Evolutionary conservation across 345 rosid genomes (phyloP), one percentile per base, ranked within the genome.

Genomic region (Populus pruinosa): DNA sequence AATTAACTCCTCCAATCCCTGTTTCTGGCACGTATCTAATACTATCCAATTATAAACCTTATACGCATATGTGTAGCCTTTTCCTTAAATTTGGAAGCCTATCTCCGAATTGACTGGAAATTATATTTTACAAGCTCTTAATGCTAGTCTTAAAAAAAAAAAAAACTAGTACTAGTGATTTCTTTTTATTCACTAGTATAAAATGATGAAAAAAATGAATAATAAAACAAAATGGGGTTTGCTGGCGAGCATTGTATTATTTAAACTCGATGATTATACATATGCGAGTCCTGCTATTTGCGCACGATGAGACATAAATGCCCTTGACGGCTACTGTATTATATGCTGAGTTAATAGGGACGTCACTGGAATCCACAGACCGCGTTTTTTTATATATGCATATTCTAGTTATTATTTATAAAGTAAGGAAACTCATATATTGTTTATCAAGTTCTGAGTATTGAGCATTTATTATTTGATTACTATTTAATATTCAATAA

Each of bases 291-390:
- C n/a, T 67, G 16, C 59, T 20, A 59, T 65, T 23, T 43, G 47
- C n/a, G 0, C 23, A 0, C 14, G 21, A 38, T 0, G 16, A 65
- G 72, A 72, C 76, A 55, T 14, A 65, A 78, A 72, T 72, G 39
- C 39, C 81, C 76, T 39, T 27, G 59, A 14, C 18, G 21, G 47
- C 3, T 8, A 23, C 72, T 21, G 75, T 47, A 20, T 25, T 64
- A 17, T 80, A 76, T 81, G 78, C 67, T 68, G 74, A 70, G 70
- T 41, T 33, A 43, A n/a, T 33, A 33, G 36, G 36, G 36, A 33
- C 3, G 36, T 33, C 36, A 4, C 36, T 33, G 5, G 36, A 33
- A 33, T 33, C 36, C 36, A 33, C 36, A 33, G 36, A 33, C 36
- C 36, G 36, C 0, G 36, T 33, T 33, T 33, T 33, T 33, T 33